These are phyloP conservation scores for Ceratobasidium sp. DNA, from an alignment of 1,284 basidiomycete genomes.

Conservation along the genomic window DNA sequence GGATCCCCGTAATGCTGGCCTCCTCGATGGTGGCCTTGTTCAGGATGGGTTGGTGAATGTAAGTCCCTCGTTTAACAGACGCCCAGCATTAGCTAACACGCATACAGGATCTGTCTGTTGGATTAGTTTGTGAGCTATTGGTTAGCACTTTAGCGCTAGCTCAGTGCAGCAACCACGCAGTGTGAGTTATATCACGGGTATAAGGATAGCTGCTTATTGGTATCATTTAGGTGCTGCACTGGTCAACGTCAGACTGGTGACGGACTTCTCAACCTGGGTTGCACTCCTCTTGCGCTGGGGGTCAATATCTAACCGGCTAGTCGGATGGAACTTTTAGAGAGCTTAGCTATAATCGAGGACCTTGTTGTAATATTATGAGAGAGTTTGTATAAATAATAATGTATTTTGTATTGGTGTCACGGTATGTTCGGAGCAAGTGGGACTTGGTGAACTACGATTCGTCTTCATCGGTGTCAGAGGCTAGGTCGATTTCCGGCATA, in stretches of 20 bases:
- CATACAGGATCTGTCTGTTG: slow-evolving; percentile 22
- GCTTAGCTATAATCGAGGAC: no score
- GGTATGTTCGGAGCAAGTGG: background rate
- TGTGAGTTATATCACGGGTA: background rate
- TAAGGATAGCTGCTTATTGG: background rate
- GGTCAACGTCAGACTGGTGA: slow-evolving; percentile 4
- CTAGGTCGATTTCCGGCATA: slow-evolving; percentile 68
- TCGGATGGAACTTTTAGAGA: no score
- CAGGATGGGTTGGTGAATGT: slow-evolving; percentile 40
- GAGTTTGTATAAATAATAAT: slow-evolving; percentile 32
- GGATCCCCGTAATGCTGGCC: slow-evolving; percentile 21
- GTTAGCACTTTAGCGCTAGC: slow-evolving; percentile 8
- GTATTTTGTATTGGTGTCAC: slow-evolving; percentile 33
- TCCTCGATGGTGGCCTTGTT: slow-evolving; percentile 35
- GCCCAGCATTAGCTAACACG: background rate
- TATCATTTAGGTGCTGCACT: slow-evolving; percentile 27
- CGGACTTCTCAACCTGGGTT: slow-evolving; percentile 26
- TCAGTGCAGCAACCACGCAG: slow-evolving; percentile 22
- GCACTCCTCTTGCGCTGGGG: slow-evolving; percentile 21
- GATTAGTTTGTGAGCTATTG: slow-evolving; percentile 25
- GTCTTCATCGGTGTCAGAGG: slow-evolving; percentile 63
- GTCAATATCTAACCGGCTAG: background rate
- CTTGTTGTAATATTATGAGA: slow-evolving; percentile 13
- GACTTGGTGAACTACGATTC: slow-evolving; percentile 53
- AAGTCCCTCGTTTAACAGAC: background rate